Base-by-base conservation (phyloP, 1,139 yeast species). In the Suhomyces taliae region DNA sequence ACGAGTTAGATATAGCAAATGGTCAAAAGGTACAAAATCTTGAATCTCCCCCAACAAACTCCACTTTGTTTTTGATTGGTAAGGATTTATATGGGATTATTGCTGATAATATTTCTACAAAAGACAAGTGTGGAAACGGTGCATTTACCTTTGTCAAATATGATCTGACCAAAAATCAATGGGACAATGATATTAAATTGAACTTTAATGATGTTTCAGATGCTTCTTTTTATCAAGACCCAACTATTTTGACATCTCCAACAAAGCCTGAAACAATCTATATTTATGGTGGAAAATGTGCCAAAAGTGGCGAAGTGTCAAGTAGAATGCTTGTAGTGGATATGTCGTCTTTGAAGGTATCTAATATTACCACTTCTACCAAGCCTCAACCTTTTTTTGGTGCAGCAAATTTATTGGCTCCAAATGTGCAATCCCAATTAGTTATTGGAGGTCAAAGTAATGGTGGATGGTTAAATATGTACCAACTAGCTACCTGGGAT, bases 401-500 rank as follows among this genome's bases (percentile, higher is more conserved):
- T 0, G 77, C 79, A 27, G 60, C 76, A 1, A 68, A 67, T 39
- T 58, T 82, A 37, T 52, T 79, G 35, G 77, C 78, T 0, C 79
- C 79, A 27, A 59, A 65, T 34, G 68, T 76, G 0, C 71, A 65
- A 44, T 62, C 64, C 14, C 77, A 69, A 52, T 56, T 75, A 40
- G 61, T 74, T 0, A 63, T 83, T 34, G 88, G 88, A 1, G 89
- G 89, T 5, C 67, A 67, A 42, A 74, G 85, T 0, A 54, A 62
- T 5, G 58, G 66, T 8, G 85, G 85, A 0, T 82, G 87, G 85
- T 77, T 83, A 34, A 74, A 79, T 46, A 74, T 83, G 79, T 72
- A 73, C 54, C 87, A 83, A 60, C 60, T 82, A 7, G 87, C 87
- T 0, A 57, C 81, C 1, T 82, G 85, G 84, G 80, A 79, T 51